Evolutionary conservation across 768 basidiomycete genomes (phyloP), one percentile per base, ranked within the genome.

Genomic region (Kockovaella imperatae): DNA sequence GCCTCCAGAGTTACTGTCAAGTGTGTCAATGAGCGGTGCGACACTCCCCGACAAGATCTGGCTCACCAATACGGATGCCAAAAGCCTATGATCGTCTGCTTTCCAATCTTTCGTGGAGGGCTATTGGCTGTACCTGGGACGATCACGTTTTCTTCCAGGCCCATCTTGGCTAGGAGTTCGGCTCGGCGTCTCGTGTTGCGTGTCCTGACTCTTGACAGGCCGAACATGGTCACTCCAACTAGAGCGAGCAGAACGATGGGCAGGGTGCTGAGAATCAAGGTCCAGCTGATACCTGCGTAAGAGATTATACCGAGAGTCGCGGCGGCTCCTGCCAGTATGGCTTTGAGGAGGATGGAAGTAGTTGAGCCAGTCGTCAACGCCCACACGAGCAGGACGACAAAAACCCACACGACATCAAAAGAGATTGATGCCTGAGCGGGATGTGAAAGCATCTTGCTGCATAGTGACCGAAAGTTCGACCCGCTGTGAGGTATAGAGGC

Each of bases 11-110:
- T 97, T 95, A 64, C 93, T 83, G 68, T 38, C 31, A 40, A 43
- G 42, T 34, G 23, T 11, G 30, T 45, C 47, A 47, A 41, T 36
- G 36, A 26, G n/a, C n/a, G n/a, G n/a, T n/a, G n/a, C n/a, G 24
- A 38, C 25, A 24, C 17, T 32, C 7, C 20, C 17, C 20, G 31
- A 24, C 47, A 45, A 36, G 34, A 28, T 28, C 25, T 4, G 13
- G 63, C 80, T 73, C 60, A 90, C 90, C 90, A 97, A 68, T 91
- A 97, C 0, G 91, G 91, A 74, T 97, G 91, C 67, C 95, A 93
- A 73, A 91, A 84, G 0, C 85, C 90, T 2, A 90, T 74, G 17
- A 90, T 71, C 38, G 58, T 39, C 32, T 49, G 55, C 24, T 32
- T 45, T 4, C 52, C 49, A 4, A 40, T 45, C 35, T 40, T 49